Base-by-base conservation (phyloP, 2,329 filamentous ascomycete genomes). In the Penicillium brasilianum region DNA sequence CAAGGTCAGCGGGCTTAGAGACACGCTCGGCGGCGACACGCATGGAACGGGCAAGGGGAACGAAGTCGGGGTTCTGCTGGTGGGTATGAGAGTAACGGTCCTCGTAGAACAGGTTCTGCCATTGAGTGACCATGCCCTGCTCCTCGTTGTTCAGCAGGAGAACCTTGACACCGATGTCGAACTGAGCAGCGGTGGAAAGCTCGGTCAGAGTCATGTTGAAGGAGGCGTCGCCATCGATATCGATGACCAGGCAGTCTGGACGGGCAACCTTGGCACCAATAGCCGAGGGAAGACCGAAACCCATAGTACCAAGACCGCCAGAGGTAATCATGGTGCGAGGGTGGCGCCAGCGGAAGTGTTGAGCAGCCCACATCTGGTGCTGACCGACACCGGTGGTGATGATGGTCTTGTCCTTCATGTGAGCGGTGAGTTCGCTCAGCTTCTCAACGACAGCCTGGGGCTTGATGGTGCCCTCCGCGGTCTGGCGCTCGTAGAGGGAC, bases 151-250 rank as follows among this genome's bases (percentile, higher is more conserved):
- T 98, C 58, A 99, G 80, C 28, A 98, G 84, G 70, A 98, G 92
- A 62, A 98, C 85, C 85, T 98, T 98, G 78, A 96, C 89, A 66
- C 91, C 93, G 76, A 98, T 97, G 81, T 95, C 91, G 84, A 98
- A 98, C 80, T 99, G 93, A 9, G 91, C 87, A 44, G 93, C 93
- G 1, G 94, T 97, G 49, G 90, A 91, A 56, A 99, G 88, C 81
- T 99, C 95, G 1, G 94, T 97, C 61, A 97, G 84, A 6, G 95
- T 98, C 95, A 99, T 98, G 84, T 92, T 92, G 83, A 99, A 98
- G 3, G 93, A 97, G n/a, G 94, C 95, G 76, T 98, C 95, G 64
- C 95, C 95, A 76, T 99, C 95, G 72, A 98, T 96, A 77, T 98
- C 94, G 61, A 98, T 88, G 62, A 98, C 94, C 54, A 96, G 87